Base-by-base conservation (phyloP, 352 stramenopile species). In the Phytophthora sp. region DNA sequence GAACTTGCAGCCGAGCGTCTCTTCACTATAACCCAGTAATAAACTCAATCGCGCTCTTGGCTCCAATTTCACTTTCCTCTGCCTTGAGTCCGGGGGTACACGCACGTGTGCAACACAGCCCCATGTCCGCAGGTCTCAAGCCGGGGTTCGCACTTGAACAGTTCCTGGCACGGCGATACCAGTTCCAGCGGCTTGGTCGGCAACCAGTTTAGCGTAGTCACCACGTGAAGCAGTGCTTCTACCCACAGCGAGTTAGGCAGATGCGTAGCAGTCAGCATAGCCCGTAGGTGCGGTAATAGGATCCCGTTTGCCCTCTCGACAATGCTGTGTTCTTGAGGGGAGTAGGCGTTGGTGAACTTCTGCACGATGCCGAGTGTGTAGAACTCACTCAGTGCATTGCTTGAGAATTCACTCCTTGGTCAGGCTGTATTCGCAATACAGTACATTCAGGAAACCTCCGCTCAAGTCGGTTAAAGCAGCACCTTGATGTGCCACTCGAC, bases 401-500 rank as follows among this genome's bases (percentile, higher is more conserved):
- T n/a, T n/a, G n/a, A n/a, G n/a, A 38, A 5, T 38, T 12, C 13
- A 6, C 31, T 26, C 27, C 27, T 6, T 57, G 21, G 16, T 47
- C 35, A 36, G 50, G 65, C 29, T 64, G n/a, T 18, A 49, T 73
- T 6, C 58, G 45, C 7, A 66, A 30, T 8, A 7, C 38, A 66
- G 26, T 18, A 33, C 26, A n/a, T n/a, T n/a, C n/a, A n/a, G n/a
- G n/a, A n/a, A n/a, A n/a, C n/a, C n/a, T n/a, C n/a, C n/a, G n/a
- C n/a, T n/a, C n/a, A n/a, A n/a, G n/a, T n/a, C n/a, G n/a, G n/a
- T n/a, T n/a, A n/a, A n/a, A n/a, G n/a, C 2, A n/a, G n/a, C n/a
- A n/a, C n/a, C n/a, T 26, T 21, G 6, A 71, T 44, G 15, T 55
- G 35, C 2, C 30, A 16, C 7, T 20, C 49, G 2, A 56, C 56